Base-by-base conservation (phyloP, 2,329 filamentous ascomycete genomes). In the Alternaria ventricosa region DNA sequence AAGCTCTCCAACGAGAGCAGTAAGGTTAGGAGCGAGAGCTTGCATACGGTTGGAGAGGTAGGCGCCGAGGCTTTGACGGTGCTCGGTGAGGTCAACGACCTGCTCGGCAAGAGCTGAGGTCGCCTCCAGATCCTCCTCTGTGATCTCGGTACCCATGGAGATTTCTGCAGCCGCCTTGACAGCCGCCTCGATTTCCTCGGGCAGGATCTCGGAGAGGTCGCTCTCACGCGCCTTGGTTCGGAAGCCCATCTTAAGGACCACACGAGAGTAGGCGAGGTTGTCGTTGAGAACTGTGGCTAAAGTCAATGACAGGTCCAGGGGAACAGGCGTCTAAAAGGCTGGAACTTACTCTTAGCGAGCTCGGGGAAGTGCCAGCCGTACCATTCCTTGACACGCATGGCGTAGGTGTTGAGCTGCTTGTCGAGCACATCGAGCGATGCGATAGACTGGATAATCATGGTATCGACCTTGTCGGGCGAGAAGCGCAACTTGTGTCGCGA, bases 301-400 rank as follows among this genome's bases (percentile, higher is more conserved):
- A 1, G 36, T 55, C 22, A 43, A 3, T 11, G 20, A 55, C 12
- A 3, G 2, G 4, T 12, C 1, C 7, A 23, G 11, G 20, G 15
- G 2, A 22, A 11, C n/a, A 22, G 20, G 20, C 10, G 49, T 33
- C 28, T 25, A 5, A 0, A 18, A 4, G 6, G 97, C 20, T 5
- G 10, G 6, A 18, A 41, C 49, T 36, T 53, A 53, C 49, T 97
- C 84, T 94, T 95, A 78, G 93, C 94, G 87, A 99, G 90, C 85
- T 99, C 96, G 44, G 96, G 96, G 86, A 98, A 99, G 83, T 98
- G 96, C 96, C 96, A 99, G 76, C 96, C 96, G 80, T 99, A 99
- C 96, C 96, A 99, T 83, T 99, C 96, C 89, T 98, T 98, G 66
- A 97, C 94, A 81, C 96, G 88, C 96, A 99, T 99, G 69, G 96